Evolutionary conservation across 1,139 yeast species (phyloP), one percentile per base, ranked within the genome.

Genomic region (Blastobotrys arbuscula): DNA sequence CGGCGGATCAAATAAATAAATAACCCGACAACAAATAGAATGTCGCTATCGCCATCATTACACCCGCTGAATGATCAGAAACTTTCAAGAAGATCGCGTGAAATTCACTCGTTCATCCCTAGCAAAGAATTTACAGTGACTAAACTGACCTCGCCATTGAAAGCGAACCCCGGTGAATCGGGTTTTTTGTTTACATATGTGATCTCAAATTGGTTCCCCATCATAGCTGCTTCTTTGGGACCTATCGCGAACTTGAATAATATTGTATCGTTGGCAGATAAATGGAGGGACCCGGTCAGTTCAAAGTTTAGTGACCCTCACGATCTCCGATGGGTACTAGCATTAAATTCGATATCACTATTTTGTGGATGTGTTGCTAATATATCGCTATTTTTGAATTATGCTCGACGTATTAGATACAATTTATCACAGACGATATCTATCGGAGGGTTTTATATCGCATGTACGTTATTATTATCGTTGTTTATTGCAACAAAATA

Each of bases 241-340:
- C 95, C 95, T 0, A 60, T 86, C 30, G 82, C 90, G 4, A 85
- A 85, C 57, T 75, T 84, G 74, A 74, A 81, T 39, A 82, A 90
- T 0, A 70, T 84, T 5, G 79, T 84, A 2, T 85, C 90, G 1
- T 71, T 84, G n/a, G 79, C 82, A 0, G 83, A 84, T 51, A 74
- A 76, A 46, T 86, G 95, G 95, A 69, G 84, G 51, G 50, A 64
- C 3, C 65, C 66, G 16, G 55, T 53, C 1, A 2, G 61, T 69
- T 10, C 18, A 13, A 9, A 24, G 10, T 7, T 12, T 12, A 28
- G 3, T 30, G 28, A 31, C 16, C 45, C 45, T 4, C 23, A 24
- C n/a, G 47, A 55, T 1, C 18, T 68, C 0, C 46, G 55, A 7
- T 71, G 75, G 62, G 70, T 82, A 3, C 66, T 77, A 21, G 74